Base-by-base conservation (phyloP, 192 early-diverging fungal species). In the Backusella sp. region DNA sequence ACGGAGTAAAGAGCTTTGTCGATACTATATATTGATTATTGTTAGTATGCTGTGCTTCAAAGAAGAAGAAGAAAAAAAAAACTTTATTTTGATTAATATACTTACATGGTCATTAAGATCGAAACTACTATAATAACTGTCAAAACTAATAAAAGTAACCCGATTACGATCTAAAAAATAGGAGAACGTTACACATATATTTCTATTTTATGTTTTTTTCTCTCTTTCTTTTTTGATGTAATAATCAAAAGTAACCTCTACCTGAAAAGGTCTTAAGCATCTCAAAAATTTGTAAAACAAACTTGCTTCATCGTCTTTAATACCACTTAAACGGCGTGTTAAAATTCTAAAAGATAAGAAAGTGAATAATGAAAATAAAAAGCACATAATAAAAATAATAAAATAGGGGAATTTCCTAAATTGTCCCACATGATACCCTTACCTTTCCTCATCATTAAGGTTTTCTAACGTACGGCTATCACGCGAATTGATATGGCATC, bases 1-100 rank as follows among this genome's bases (percentile, higher is more conserved):
- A 86, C 73, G 1, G 86, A 83, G 49, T 85, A 83, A 11, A 56
- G 72, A 26, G 87, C 37, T 44, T 85, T 85, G 36, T 86, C 87
- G 37, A 90, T 76, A 42, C 84, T 88, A 73, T 21, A 42, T 68
- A 70, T 15, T 42, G 39, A 28, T 28, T 49, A 44, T 71, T 26
- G 41, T 71, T 39, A 36, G n/a, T 39, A 23, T 41, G 9, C 8
- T 23, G 36, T 69, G n/a, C 8, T 12, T 39, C 15, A 42, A 21
- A 69, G 37, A 32, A 2, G 11, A 32, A 66, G n/a, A 26, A 21
- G 6, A 34, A 30, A 67, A 28, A 67, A 36, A 32, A 69, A 23
- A 69, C n/a, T 15, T 39, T 41, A n/a, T 23, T 69, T 39, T 41
- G 28, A n/a, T 62, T 15, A 65, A 41, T 41, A 23, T 67, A 68